Evolutionary conservation across 208 protist genomes (phyloP).

Genomic region (Porcisia deanei): DNA sequence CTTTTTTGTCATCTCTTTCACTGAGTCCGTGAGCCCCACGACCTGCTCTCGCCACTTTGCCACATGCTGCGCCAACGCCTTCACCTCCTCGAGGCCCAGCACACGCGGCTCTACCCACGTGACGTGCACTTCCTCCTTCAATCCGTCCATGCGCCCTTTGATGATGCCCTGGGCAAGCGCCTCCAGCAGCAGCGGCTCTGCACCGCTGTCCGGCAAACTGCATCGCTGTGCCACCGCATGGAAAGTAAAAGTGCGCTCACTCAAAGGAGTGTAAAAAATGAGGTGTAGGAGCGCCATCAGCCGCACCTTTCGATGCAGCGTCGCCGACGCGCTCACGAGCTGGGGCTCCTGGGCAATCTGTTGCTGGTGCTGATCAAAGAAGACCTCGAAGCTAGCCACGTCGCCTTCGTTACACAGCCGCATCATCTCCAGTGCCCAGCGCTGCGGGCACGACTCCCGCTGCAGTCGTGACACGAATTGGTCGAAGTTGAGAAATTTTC

Average conservation of each 20-base stretch:
- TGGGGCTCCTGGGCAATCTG: constrained; percentile 41
- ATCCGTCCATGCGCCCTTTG: constrained; percentile 93
- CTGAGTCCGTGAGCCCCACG: constrained; percentile 42
- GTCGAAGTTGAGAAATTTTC: constrained; percentile 75
- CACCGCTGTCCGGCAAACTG: constrained; percentile 56
- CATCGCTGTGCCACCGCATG: constrained; percentile 69
- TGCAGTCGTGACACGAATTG: constrained; percentile 45
- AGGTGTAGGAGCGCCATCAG: constrained; percentile 96
- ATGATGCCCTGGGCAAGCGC: constrained; percentile 94
- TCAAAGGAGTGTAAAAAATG: constrained; percentile 94
- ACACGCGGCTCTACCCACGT: constrained; percentile 91
- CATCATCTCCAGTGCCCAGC: constrained; percentile 78
- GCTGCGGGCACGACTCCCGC: constrained; percentile 31
- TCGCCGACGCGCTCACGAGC: constrained; percentile 31
- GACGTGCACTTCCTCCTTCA: constrained; percentile 79
- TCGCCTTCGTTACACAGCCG: constrained; percentile 82
- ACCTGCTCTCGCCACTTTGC: constrained; percentile 73
- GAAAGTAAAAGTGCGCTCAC: constrained; percentile 89
- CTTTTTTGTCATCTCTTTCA: constrained; percentile 45
- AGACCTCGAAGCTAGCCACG: constrained; percentile 69
- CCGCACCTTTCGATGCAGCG: constrained; percentile 70
- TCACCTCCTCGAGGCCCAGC: constrained; percentile 77
- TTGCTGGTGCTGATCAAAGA: constrained; percentile 40
- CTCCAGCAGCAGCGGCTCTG: constrained; percentile 95
- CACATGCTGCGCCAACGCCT: constrained; percentile 69